Percentiles rank a stretch among this genome's conserved stretches.
Evolutionary conservation across 202 grass and related monocot species (phyloP).

Genomic region (Setaria viridis): DNA sequence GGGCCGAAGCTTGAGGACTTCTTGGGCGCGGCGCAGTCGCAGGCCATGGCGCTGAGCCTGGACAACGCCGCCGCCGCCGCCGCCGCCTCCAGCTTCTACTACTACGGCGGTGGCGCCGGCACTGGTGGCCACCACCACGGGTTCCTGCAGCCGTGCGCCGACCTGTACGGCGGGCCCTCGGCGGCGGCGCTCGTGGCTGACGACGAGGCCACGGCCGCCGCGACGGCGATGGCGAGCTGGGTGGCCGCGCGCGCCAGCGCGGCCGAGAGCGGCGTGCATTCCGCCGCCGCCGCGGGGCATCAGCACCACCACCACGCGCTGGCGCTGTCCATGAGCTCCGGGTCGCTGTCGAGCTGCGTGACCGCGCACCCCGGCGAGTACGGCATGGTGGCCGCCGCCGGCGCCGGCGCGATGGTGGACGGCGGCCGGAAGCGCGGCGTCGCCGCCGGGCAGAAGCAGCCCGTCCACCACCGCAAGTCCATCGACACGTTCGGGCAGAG

Average conservation of each 20-base stretch:
- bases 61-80: constrained; percentile 50
- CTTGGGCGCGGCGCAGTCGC: constrained; percentile 73
- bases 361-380: constrained; percentile 41
- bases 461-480: constrained; percentile 93
- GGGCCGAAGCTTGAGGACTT: constrained; percentile 97
- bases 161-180: constrained; percentile 29
- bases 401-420: constrained; percentile 8
- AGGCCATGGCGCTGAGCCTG: constrained; percentile 82
- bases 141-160: constrained; percentile 40
- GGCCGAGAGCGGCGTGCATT: constrained; percentile 13
- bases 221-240: constrained; percentile 66
- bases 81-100: constrained; percentile 70
- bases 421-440: constrained; percentile 75
- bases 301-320: constrained; percentile 56
- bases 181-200: background rate
- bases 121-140: background rate
- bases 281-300: background rate
- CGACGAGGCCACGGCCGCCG: constrained; percentile 53
- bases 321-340: constrained; percentile 86
- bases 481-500: constrained; percentile 98
- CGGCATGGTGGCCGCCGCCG: constrained; percentile 11
- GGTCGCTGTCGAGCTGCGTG: constrained; percentile 79
- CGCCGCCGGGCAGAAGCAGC: constrained; percentile 72
- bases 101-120: constrained; percentile 50
- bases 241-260: constrained; percentile 36